Conservation (phyloP, 306 rosid genomes). For the Ceratonia siliqua region DNA sequence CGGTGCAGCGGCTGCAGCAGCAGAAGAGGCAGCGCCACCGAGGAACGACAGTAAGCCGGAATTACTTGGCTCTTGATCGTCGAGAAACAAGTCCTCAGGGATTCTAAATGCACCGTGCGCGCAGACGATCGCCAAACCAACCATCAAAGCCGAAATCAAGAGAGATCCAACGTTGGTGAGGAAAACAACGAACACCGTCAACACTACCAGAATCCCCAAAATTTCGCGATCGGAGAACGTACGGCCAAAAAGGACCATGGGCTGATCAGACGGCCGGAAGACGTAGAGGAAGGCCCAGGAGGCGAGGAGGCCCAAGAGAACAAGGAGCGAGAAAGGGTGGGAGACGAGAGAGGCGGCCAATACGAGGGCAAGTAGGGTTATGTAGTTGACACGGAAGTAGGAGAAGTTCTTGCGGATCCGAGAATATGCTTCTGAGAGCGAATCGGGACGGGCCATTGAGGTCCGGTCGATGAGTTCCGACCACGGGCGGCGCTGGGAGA, state of each 20-base stretch:
- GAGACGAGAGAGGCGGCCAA: conserved; percentile 78
- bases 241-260: conserved; percentile 69
- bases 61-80: conserved; percentile 76
- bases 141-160: conserved; percentile 71
- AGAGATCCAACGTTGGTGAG: conserved; percentile 92
- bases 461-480: conserved; percentile 71
- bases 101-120: conserved; percentile 87
- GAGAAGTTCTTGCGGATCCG: conserved; percentile 87
- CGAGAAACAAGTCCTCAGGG: conserved; percentile 91
- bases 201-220: conserved; percentile 53
- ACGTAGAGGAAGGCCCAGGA: conserved; percentile 85
- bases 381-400: conserved; percentile 91
- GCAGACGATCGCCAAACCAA: conserved; percentile 70
- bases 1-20: conserved; percentile 58
- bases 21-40: conserved; percentile 74
- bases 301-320: conserved; percentile 74
- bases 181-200: conserved; percentile 74
- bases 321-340: conserved; percentile 77
- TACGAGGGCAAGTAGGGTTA: conserved; percentile 58
- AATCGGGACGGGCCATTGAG: conserved; percentile 67
- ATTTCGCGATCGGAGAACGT: conserved; percentile 85
- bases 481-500: conserved; percentile 95
- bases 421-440: conserved; percentile 83
- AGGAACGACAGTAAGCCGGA: conserved; percentile 86
- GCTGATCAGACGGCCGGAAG: conserved; percentile 87